These are phyloP conservation scores for Didymellaceae sp. DNA, from an alignment of 2,329 filamentous ascomycete species.

Conservation along the genomic window DNA sequence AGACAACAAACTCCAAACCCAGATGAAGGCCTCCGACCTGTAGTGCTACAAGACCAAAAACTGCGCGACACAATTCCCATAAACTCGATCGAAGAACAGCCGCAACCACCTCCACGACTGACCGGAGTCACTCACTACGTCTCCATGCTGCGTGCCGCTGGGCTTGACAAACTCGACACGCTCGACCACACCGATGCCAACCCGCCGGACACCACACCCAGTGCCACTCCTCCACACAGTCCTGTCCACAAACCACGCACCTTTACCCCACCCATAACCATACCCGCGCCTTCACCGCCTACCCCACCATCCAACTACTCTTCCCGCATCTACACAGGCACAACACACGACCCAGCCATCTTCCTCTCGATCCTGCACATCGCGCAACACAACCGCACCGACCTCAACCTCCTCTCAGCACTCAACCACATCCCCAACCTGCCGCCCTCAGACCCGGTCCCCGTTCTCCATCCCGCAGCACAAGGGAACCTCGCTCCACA, in stretches of 20 bases:
- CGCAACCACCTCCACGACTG: neutral
- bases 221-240: neutral
- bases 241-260: neutral
- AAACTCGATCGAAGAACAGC: neutral
- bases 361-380: constrained; percentile 31
- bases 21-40: neutral
- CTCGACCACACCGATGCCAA: neutral
- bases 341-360: constrained; percentile 25
- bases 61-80: constrained; percentile 4
- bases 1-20: neutral
- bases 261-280: neutral
- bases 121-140: constrained; percentile 2
- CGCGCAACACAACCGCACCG: constrained; percentile 27
- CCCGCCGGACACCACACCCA: neutral
- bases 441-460: constrained; percentile 2
- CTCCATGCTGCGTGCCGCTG: neutral
- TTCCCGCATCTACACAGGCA: constrained; percentile 23
- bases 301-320: neutral
- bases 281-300: constrained; percentile 2
- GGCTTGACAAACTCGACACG: neutral
- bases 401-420: constrained; percentile 25
- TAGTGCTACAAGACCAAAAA: constrained; percentile 1
- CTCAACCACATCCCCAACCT: constrained; percentile 31
- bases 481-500: neutral
- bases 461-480: neutral